Evolutionary conservation across 768 basidiomycete species (phyloP), one percentile per base, ranked within the genome.

Genomic region (Vararia minispora): DNA sequence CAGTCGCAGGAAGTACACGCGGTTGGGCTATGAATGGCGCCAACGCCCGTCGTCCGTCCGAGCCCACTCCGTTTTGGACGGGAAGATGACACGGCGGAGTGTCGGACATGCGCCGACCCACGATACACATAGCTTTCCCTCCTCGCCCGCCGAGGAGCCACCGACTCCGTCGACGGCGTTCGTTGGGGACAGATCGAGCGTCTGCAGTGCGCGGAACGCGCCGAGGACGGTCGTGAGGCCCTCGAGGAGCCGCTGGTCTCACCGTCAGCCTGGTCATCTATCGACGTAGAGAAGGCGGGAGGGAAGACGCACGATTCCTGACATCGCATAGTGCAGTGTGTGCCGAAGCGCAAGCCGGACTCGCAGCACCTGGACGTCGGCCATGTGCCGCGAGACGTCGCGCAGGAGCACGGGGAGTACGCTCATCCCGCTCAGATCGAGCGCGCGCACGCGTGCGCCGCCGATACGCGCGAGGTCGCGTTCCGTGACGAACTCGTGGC

Each of bases 181-280:
- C 24, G 75, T 79, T 14, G 74, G 72, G 2, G 76, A 77, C 25
- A 81, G 60, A 53, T 79, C 78, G 49, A 81, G 67, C 44, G 58
- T 62, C 21, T 59, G 56, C 41, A 78, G 60, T 12, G 61, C 60
- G 18, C 53, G 57, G 52, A 79, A 76, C 3, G 65, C 63, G 37
- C 58, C 61, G 39, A 77, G 57, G 11, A 75, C 74, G 36, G 72
- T 61, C n/a, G 75, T 71, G 26, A 80, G 65, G 21, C 71, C 75
- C 14, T 72, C 66, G 32, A 79, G 56, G 29, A 80, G 58, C 43
- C 71, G 63, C 78, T 79, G 53, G n/a, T n/a, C n/a, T n/a, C n/a
- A n/a, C n/a, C 38, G 43, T 16, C 21, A 26, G 24, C 13, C 36
- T 30, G 31, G 18, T 31, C 22, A 27, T 18, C n/a, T 17, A 33